Base-by-base conservation (phyloP, 1,284 basidiomycete species). In the Ganoderma leucocontextum region DNA sequence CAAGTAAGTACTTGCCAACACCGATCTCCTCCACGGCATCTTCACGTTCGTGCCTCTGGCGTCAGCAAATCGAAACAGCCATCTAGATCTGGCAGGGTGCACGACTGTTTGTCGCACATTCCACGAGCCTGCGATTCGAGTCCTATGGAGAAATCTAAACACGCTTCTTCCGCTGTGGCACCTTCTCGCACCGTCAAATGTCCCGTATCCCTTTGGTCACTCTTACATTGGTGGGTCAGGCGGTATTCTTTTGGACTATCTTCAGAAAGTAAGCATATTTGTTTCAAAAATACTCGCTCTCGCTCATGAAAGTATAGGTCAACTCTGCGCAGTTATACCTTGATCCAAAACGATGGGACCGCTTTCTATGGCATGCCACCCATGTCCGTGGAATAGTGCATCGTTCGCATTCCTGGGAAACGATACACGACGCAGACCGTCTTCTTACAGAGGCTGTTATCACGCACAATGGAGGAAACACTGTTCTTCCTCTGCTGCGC, bases 81-180 rank as follows among this genome's bases (percentile, higher is more conserved):
- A 29, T 53, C 22, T 53, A 9, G n/a, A 6, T 6, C 22, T 53
- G n/a, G n/a, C 19, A n/a, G 7, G 19, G 25, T 53, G 52, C 29
- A 10, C 25, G 52, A 53, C 52, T 10, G 62, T 63, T 13, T 63
- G 52, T 35, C 53, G 39, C 22, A 15, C 53, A 17, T 63, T 55
- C 38, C 22, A 29, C 6, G 38, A 42, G 8, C 38, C 62, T 10
- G 53, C 52, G 2, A 22, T 44, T 42, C 62, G 62, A 8, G 38
- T 29, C 15, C 25, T 63, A 2, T 58, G 52, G 62, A 63, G 52
- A 41, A 10, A 57, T 13, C 38, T 63, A 2, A 25, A 25, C 6
- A 25, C 7, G 2, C 41, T 52, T 17, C 13, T 44, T 19, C 53
- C 39, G 4, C 25, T 63, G 25, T 63, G 62, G 62, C 52, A 63